Percentiles rank a stretch among this genome's conserved stretches.
Evolutionary conservation across 2,329 filamentous ascomycete species (phyloP).

Genomic region (Diaporthe citriasiana): DNA sequence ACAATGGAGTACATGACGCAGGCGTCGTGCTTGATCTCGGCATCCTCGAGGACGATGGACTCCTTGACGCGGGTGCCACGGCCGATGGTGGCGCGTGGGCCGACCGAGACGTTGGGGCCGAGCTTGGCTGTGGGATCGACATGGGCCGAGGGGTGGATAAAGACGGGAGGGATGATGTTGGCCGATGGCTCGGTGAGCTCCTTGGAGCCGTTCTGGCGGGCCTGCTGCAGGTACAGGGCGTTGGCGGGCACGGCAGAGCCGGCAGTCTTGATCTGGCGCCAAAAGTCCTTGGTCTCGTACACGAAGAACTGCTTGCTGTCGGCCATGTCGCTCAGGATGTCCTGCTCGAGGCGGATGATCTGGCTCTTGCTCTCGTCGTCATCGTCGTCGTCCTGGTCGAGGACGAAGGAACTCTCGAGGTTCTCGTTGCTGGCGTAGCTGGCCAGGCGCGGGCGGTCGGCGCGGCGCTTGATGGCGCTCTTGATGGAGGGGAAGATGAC

Average conservation of each 20-base stretch:
- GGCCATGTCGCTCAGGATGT: slow-evolving; percentile 94
- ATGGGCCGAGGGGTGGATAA: slow-evolving; percentile 91
- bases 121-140: slow-evolving; percentile 97
- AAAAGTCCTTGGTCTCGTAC: slow-evolving; percentile 98
- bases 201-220: slow-evolving; percentile 83
- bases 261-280: slow-evolving; percentile 99
- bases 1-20: slow-evolving; percentile 97
- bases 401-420: slow-evolving; percentile 76
- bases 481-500: slow-evolving; percentile 97
- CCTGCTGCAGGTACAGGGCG: slow-evolving; percentile 95
- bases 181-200: slow-evolving; percentile 88
- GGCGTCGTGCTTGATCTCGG: slow-evolving; percentile 96
- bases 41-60: slow-evolving; percentile 93
- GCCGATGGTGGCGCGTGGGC: slow-evolving; percentile 87
- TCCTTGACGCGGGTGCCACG: slow-evolving; percentile 95
- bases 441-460: slow-evolving; percentile 88
- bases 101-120: slow-evolving; percentile 96
- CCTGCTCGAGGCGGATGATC: slow-evolving; percentile 95
- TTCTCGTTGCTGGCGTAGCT: slow-evolving; percentile 98
- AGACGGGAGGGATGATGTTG: slow-evolving; percentile 92
- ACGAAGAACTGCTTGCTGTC: slow-evolving; percentile 99
- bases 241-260: slow-evolving; percentile 97
- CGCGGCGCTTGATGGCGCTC: slow-evolving; percentile 94
- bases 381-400: slow-evolving; percentile 64
- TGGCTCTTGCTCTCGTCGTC: slow-evolving; percentile 84